Evolutionary conservation across 73 alveolate genomes (phyloP), one percentile per base, ranked within the genome.

Genomic region (Tetrahymena elliotti): DNA sequence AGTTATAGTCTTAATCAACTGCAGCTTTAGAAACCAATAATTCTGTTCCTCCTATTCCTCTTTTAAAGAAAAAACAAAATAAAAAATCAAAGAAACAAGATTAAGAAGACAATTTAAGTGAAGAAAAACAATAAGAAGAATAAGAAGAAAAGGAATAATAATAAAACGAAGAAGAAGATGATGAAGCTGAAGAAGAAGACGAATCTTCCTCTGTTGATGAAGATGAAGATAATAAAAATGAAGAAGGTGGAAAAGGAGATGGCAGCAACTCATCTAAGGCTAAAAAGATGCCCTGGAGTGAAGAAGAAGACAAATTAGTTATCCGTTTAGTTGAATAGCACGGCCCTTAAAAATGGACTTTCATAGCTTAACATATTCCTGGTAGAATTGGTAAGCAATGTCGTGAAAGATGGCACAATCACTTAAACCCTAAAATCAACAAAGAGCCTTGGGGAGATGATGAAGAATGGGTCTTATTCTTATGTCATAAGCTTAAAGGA

Each of bases 331-430:
- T 99, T 11, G 98, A 98, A 95, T 97, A 97, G 95, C 97, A 98
- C 84, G 99, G 99, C 15, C 99, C 99, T 33, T 98, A 98, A 95
- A 98, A 98, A 93, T 99, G 99, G 99, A 98, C 99, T 16, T 98
- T 96, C 92, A 99, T 99, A 35, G 99, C 99, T 34, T 97, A 98
- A 68, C 99, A 98, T 93, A 95, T 99, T 41, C 99, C 99, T 18
- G 99, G 99, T 35, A 96, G 99, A 93, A 99, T 98, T 18, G 99
- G 99, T 3, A 99, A 99, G 93, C 99, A 99, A 96, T 99, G 99
- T 93, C 96, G 99, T 94, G 99, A 99, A 95, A 98, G 99, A 94
- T 99, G 99, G 99, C 99, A 98, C 95, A 99, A 99, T 95, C 99
- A 99, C 94, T 95, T 99, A 95, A 98, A 99, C 95, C 99, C 99